Conservation (phyloP, 202 grass and related monocot genomes). For the Musa balbisiana region DNA sequence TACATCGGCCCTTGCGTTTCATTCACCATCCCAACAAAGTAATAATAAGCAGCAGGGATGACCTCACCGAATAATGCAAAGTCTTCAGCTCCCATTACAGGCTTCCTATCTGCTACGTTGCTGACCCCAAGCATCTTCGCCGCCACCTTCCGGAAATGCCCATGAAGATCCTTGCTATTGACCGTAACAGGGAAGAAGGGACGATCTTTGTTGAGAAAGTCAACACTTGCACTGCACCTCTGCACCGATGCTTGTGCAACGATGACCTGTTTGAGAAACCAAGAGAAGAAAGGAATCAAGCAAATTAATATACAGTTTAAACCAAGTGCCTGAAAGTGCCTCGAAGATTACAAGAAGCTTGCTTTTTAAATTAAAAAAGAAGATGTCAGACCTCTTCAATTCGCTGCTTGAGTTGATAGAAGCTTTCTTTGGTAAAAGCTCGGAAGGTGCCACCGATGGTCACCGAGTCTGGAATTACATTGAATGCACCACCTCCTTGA, state of each 20-base stretch:
- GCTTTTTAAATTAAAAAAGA: background rate
- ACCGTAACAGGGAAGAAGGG: conserved; percentile 67
- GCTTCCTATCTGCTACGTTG: conserved; percentile 58
- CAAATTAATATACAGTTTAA: background rate
- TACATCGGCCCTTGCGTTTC: conserved; percentile 19
- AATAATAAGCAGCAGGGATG: conserved; percentile 55
- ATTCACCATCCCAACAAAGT: conserved; percentile 65
- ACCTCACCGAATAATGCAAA: conserved; percentile 64
- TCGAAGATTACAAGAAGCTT: background rate
- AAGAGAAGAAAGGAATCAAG: conserved; percentile 16
- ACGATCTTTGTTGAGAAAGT: conserved; percentile 41
- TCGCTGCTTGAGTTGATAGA: conserved; percentile 51
- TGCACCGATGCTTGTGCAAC: conserved; percentile 84
- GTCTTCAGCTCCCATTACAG: conserved; percentile 75
- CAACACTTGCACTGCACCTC: conserved; percentile 64
- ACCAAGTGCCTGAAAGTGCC: background rate
- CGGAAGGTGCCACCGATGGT: conserved; percentile 74
- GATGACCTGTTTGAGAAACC: conserved; percentile 59
- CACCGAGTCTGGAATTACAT: conserved; percentile 62
- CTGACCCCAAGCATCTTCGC: conserved; percentile 39
- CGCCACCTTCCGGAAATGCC: conserved; percentile 55
- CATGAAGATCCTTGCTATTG: conserved; percentile 51
- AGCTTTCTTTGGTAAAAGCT: conserved; percentile 44
- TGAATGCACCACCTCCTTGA: conserved; percentile 41
- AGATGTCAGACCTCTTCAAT: conserved; percentile 44